phyloP scores from a whole-genome alignment of 805 yeast species.

The Metschnikowia bowlesiae region DNA sequence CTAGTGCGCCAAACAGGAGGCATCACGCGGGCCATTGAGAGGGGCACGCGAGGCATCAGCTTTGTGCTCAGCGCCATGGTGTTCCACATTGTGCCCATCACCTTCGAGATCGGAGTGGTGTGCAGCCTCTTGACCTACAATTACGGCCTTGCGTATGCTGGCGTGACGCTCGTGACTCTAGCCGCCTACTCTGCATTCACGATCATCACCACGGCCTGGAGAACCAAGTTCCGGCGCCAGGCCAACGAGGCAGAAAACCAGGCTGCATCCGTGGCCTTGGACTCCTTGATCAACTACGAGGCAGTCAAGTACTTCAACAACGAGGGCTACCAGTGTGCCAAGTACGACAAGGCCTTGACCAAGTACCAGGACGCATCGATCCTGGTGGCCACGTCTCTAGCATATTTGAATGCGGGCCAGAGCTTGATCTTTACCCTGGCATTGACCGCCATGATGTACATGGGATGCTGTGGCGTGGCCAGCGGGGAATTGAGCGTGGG shows the following conservation, averaged over 20 bases:
- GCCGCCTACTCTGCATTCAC: slow-evolving; percentile 83
- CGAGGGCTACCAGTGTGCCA: slow-evolving; percentile 71
- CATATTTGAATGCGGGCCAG: slow-evolving; percentile 76
- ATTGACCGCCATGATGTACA: slow-evolving; percentile 93
- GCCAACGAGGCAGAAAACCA: slow-evolving; percentile 90
- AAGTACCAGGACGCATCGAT: slow-evolving; percentile 72
- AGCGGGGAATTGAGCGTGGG: slow-evolving; percentile 83
- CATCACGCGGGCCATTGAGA: slow-evolving; percentile 88
- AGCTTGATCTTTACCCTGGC: slow-evolving; percentile 81
- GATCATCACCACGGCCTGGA: slow-evolving; percentile 90
- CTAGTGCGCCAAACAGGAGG: slow-evolving; percentile 93
- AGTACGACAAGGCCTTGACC: slow-evolving; percentile 70
- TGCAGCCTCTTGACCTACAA: slow-evolving; percentile 92
- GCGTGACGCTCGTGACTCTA: slow-evolving; percentile 85
- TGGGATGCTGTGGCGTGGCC: slow-evolving; percentile 95
- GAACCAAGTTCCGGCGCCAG: slow-evolving; percentile 83
- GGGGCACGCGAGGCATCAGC: slow-evolving; percentile 97
- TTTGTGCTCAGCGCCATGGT: slow-evolving; percentile 94
- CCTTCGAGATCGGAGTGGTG: slow-evolving; percentile 88
- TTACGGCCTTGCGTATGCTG: slow-evolving; percentile 85
- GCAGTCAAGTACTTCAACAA: slow-evolving; percentile 93
- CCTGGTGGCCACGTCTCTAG: slow-evolving; percentile 79
- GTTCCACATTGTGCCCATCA: slow-evolving; percentile 91
- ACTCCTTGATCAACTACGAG: slow-evolving; percentile 89
- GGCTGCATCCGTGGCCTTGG: slow-evolving; percentile 93